Evolutionary conservation across 139 green algal genomes (phyloP).

Genomic region (Volvox reticuliferus): DNA sequence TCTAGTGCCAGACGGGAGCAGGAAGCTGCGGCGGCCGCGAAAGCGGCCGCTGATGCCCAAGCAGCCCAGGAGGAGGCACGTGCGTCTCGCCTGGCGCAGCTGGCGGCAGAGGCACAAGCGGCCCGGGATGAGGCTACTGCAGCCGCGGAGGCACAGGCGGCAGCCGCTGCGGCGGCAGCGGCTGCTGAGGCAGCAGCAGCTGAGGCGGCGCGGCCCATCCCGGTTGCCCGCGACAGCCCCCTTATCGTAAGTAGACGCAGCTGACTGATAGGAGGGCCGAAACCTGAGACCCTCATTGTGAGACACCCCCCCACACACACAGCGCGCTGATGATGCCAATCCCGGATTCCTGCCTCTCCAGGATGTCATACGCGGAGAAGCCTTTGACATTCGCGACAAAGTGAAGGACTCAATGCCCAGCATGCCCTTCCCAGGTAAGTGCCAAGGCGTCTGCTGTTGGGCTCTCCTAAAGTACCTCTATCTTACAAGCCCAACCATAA

Average conservation of each 20-base stretch:
- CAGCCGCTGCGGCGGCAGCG: not conserved
- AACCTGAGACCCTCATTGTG: not conserved
- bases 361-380: slow-evolving; percentile 16
- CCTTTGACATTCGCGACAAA: slow-evolving; percentile 25
- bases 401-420: slow-evolving; percentile 21
- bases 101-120: not conserved
- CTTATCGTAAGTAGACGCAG: not conserved
- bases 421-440: slow-evolving; percentile 32
- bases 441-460: not conserved
- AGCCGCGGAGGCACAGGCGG: not conserved
- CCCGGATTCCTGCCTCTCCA: not conserved
- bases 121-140: not conserved
- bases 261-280: not conserved
- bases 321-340: not conserved
- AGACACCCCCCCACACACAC: not conserved
- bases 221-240: not conserved
- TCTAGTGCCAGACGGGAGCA: not conserved
- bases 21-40: not conserved
- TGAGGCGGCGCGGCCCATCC: not conserved
- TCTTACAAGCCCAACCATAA: not conserved
- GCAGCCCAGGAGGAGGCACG: not conserved
- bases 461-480: not conserved
- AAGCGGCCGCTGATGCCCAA: not conserved
- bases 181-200: not conserved
- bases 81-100: not conserved